Base-by-base conservation (phyloP, 305 asterid species). In the Ajuga reptans region DNA sequence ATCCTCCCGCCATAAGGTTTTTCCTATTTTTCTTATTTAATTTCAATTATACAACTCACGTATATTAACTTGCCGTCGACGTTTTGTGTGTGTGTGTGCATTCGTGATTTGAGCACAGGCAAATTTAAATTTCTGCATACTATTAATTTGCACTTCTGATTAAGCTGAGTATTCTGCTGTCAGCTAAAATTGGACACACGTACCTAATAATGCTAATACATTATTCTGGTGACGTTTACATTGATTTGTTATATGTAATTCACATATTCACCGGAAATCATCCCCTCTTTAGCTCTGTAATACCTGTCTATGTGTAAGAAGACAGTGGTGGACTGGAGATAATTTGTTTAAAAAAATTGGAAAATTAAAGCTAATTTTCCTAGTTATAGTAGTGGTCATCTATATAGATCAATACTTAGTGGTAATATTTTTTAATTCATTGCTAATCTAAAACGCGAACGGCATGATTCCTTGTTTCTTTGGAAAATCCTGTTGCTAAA, bases 1-100 rank as follows among this genome's bases (percentile, higher is more conserved):
- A 16, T 73, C 82, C 47, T 79, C 82, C 2, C 70, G 67, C 75
- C 74, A 54, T 16, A 90, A 90, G 90, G 98, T 88, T 49, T 61
- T 21, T 16, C 31, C 45, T 50, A 4, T 11, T 61, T 68, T 17
- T 17, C 31, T 63, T 47, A 15, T 56, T 68, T 8, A 11, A 4
- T 27, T 47, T 43, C 59, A 6, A 43, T 2, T 54, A 4, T 52
- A 36, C 49, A 21, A 45, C 50, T 46, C 21, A 12, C 14, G 54
- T 31, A 46, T 54, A 18, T n/a, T 61, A 5, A 36, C 41, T 36
- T 5, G 1, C 27, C 27, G 27, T 21, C 27, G 27, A 21, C 27
- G 2, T 21, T n/a, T 4, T 16, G 27, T 15, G 14, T 6, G 15
- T 10, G 12, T 2, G 33, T 9, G 17, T 54, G 3, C 4, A 31